These are phyloP conservation scores for Tulasnella sp. DNA, from an alignment of 768 basidiomycete genomes.

Conservation along the genomic window DNA sequence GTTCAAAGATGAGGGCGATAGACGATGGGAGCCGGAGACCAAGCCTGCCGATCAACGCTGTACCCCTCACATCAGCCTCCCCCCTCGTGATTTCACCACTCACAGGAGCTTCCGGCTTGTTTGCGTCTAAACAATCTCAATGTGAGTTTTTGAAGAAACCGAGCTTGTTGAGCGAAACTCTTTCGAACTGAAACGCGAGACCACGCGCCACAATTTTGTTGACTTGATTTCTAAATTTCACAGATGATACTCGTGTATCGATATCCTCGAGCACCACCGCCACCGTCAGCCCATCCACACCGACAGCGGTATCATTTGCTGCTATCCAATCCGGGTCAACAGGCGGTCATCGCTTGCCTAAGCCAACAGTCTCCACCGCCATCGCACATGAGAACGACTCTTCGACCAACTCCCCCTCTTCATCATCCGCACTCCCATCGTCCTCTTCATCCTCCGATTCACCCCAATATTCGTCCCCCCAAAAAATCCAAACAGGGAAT, in stretches of 20 bases:
- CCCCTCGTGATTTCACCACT: neutral
- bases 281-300: conserved; percentile 6
- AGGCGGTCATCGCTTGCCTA: neutral
- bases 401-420: neutral
- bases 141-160: too few relatives aligned
- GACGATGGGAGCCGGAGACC: conserved; percentile 35
- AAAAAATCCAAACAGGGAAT: neutral
- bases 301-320: conserved; percentile 4
- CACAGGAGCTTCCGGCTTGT: neutral
- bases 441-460: neutral
- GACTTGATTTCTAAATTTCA: neutral
- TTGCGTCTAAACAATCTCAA: too few relatives aligned
- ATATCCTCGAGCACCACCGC: neutral
- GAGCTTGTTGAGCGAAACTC: too few relatives aligned
- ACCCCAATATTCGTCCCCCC: neutral
- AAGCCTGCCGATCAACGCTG: conserved; percentile 31
- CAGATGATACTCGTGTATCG: neutral
- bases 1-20: conserved; percentile 36
- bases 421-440: neutral
- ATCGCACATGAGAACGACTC: neutral
- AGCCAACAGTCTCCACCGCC: neutral
- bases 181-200: too few relatives aligned
- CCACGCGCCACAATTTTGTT: neutral
- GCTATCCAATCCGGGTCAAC: neutral
- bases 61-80: conserved; percentile 6